phyloP scores from a whole-genome alignment of 139 green algal species.

The Auxenochlorella pyrenoidosa region DNA sequence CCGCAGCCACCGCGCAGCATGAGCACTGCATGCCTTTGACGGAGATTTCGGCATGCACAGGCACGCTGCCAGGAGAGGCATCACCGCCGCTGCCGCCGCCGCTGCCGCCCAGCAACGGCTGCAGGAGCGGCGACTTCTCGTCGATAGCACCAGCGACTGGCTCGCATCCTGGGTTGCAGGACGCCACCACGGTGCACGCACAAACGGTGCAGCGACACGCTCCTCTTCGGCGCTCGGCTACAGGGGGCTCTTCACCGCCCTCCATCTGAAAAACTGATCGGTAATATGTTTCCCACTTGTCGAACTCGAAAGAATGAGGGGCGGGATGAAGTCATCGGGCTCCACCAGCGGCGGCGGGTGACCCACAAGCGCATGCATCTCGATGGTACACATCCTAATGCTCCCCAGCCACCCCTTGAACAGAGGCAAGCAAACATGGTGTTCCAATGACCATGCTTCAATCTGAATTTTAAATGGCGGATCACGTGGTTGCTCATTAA shows the following conservation, averaged over 20 bases:
- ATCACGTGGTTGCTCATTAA: no score
- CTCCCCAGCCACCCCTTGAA: no score
- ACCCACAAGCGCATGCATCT: neutral
- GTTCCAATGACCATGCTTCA: no score
- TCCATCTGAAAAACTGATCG: no score
- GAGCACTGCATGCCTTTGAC: conserved; percentile 90
- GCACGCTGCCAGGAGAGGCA: neutral
- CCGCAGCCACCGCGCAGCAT: conserved; percentile 81
- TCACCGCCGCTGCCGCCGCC: neutral
- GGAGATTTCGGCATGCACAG: conserved; percentile 13
- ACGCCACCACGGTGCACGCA: neutral
- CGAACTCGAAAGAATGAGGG: no score
- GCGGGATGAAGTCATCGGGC: neutral
- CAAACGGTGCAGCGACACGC: neutral
- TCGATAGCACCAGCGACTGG: neutral
- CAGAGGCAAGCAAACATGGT: no score
- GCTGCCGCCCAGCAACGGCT: conserved; percentile 11
- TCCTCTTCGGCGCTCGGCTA: no score
- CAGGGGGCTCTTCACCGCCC: no score
- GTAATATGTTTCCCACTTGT: no score
- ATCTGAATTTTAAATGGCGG: no score
- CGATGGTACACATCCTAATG: no score
- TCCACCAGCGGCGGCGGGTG: neutral
- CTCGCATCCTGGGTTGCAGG: neutral
- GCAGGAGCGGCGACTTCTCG: neutral